Conservation (phyloP, 352 stramenopile genomes). For the Phytophthora vignae region DNA sequence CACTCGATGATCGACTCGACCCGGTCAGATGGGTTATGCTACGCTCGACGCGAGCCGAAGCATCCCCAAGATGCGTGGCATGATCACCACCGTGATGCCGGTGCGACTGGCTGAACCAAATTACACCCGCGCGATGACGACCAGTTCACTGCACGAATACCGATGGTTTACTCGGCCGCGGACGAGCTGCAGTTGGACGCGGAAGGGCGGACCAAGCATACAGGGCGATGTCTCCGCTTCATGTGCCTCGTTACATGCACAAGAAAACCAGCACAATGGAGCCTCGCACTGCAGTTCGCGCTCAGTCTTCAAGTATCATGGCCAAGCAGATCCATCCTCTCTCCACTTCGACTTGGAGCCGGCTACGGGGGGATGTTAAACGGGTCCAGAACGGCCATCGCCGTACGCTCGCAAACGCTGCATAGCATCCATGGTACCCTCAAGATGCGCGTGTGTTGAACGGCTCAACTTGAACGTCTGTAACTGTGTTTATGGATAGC, state of each 20-base stretch:
- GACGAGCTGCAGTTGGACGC: background rate
- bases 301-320: background rate
- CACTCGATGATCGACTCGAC: background rate
- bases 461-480: too few relatives aligned
- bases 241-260: background rate
- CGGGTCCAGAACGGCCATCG: slow-evolving; percentile 3
- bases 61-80: slow-evolving; percentile 13
- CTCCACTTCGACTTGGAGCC: slow-evolving; percentile 16
- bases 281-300: too few relatives aligned
- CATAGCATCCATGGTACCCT: slow-evolving; percentile 12
- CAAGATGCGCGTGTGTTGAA: background rate
- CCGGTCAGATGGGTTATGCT: slow-evolving; percentile 10
- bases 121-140: slow-evolving; percentile 10
- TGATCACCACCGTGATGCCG: slow-evolving; percentile 16
- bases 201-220: background rate
- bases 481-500: too few relatives aligned
- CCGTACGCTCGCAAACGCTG: slow-evolving; percentile 23
- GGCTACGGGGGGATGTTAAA: slow-evolving; percentile 17
- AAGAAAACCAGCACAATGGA: too few relatives aligned
- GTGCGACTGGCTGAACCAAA: slow-evolving; percentile 8
- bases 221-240: background rate
- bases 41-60: slow-evolving; percentile 12
- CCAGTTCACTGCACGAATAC: slow-evolving; percentile 5
- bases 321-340: slow-evolving; percentile 1
- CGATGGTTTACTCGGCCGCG: background rate